Conservation (phyloP, 2,329 filamentous ascomycete species). For the Fusarium anthophilum region DNA sequence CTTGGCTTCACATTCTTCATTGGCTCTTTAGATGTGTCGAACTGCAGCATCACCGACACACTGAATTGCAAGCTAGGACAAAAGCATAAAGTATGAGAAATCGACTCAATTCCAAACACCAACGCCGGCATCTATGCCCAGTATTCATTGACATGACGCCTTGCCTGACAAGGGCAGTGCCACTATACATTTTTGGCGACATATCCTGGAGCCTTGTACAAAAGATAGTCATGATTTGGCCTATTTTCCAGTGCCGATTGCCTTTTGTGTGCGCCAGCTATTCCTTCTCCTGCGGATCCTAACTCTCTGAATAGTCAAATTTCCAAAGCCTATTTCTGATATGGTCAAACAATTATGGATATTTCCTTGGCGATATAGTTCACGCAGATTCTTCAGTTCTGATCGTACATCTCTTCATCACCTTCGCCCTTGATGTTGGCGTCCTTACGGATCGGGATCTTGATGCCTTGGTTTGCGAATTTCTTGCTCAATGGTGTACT, state of each 20-base stretch:
- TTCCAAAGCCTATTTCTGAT: background rate
- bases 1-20: background rate
- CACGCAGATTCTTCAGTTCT: conserved; percentile 4
- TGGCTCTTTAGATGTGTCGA: background rate
- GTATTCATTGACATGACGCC: background rate
- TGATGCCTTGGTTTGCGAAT: conserved; percentile 93
- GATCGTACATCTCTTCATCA: conserved; percentile 58
- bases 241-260: background rate
- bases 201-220: background rate
- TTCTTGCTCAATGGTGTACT: conserved; percentile 90
- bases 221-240: background rate
- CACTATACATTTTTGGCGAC: background rate
- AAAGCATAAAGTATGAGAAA: background rate
- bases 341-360: background rate
- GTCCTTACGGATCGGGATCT: conserved; percentile 95
- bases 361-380: background rate
- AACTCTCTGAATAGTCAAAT: background rate
- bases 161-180: background rate
- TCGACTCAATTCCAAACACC: conserved; percentile 22
- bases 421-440: conserved; percentile 65
- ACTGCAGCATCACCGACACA: background rate
- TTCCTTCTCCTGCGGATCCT: conserved; percentile 2
- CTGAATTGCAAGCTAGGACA: background rate
- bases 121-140: conserved; percentile 10
- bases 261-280: background rate